Percentiles rank a stretch among this genome's conserved stretches.
phyloP scores from a whole-genome alignment of 1,139 yeast species.

The Nakaseomyces bracarensis region DNA sequence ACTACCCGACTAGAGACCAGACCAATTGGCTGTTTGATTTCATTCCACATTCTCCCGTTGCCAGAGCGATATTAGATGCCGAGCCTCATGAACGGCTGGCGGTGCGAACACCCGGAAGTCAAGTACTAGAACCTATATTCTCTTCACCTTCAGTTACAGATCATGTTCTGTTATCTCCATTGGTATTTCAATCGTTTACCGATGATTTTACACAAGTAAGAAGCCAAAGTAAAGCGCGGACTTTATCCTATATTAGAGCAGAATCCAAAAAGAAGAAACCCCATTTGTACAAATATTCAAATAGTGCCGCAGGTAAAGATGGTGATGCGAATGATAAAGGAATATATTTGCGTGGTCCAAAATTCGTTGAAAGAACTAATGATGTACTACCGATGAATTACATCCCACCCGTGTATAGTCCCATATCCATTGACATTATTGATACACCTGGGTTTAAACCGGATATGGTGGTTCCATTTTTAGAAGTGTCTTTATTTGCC shows the following conservation, averaged over 20 bases:
- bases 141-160: slow-evolving; percentile 26
- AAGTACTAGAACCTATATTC: slow-evolving; percentile 26
- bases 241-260: slow-evolving; percentile 9
- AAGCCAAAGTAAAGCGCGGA: slow-evolving; percentile 14
- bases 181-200: slow-evolving; percentile 33
- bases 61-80: slow-evolving; percentile 45
- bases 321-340: slow-evolving; percentile 10
- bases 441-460: slow-evolving; percentile 68
- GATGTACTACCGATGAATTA: slow-evolving; percentile 26
- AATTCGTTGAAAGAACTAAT: background rate
- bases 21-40: slow-evolving; percentile 49
- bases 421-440: slow-evolving; percentile 56
- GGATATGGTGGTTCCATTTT: slow-evolving; percentile 58
- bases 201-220: slow-evolving; percentile 20
- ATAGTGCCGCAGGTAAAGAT: background rate
- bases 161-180: slow-evolving; percentile 30
- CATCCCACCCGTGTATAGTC: slow-evolving; percentile 43
- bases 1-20: slow-evolving; percentile 59
- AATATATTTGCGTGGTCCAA: slow-evolving; percentile 3
- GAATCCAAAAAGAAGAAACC: slow-evolving; percentile 6
- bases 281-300: slow-evolving; percentile 4
- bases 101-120: slow-evolving; percentile 30
- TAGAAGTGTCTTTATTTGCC: slow-evolving; percentile 60
- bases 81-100: slow-evolving; percentile 31
- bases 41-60: slow-evolving; percentile 36